phyloP scores from a whole-genome alignment of 768 basidiomycete genomes.

The Mrakia frigida region DNA sequence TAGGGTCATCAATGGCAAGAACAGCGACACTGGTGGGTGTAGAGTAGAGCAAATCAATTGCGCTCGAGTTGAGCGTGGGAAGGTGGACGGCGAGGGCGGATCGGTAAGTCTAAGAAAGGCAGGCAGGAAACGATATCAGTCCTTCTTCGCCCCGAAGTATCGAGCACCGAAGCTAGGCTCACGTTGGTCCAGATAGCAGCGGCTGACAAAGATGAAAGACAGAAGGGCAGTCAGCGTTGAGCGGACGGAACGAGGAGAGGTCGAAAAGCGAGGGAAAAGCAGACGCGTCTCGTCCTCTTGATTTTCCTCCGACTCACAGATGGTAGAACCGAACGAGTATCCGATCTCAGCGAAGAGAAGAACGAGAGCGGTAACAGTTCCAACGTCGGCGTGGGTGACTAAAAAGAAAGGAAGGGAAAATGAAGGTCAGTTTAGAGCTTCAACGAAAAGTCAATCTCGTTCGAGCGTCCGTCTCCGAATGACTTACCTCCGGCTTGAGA shows the following conservation, averaged over 20 bases:
- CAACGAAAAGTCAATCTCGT: no score
- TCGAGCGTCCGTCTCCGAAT: neutral
- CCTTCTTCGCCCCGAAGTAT: slow-evolving; percentile 46
- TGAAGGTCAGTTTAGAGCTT: no score
- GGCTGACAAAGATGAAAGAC: no score
- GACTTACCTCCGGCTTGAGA: slow-evolving; percentile 53
- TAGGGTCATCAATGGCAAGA: slow-evolving; percentile 51
- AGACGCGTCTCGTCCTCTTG: no score
- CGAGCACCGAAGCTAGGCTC: slow-evolving; percentile 50
- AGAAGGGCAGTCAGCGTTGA: no score
- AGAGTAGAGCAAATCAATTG: slow-evolving; percentile 53
- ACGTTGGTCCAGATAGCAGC: slow-evolving; percentile 57
- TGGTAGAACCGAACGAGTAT: slow-evolving; percentile 60
- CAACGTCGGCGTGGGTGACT: slow-evolving; percentile 62
- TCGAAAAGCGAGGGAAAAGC: no score
- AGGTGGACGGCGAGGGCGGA: slow-evolving; percentile 48
- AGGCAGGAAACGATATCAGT: neutral
- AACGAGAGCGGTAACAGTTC: slow-evolving; percentile 51
- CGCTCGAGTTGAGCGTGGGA: slow-evolving; percentile 46
- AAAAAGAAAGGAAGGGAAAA: no score
- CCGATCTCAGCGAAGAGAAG: slow-evolving; percentile 47
- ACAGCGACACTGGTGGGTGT: slow-evolving; percentile 54
- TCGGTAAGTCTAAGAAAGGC: neutral
- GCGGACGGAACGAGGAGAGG: no score
- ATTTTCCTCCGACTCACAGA: slow-evolving; percentile 33